A percentile compares a stretch with the other conserved stretches of the same genome.
Conservation (phyloP, 1,139 yeast species). For the Wickerhamomyces sp. region DNA sequence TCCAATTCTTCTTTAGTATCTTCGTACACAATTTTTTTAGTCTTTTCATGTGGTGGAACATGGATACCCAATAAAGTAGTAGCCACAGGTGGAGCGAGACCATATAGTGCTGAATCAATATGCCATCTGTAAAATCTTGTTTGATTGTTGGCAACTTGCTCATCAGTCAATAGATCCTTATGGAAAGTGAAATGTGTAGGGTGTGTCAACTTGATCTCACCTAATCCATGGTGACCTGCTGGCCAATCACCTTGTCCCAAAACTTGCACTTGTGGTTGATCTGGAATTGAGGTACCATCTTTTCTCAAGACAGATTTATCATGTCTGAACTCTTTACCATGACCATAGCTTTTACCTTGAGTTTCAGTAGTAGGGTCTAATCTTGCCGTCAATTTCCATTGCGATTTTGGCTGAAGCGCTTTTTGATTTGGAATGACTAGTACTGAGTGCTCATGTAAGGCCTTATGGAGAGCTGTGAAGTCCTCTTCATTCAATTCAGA, state of each 20-base stretch:
- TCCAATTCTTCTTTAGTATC: slow-evolving; percentile 61
- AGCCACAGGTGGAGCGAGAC: slow-evolving; percentile 76
- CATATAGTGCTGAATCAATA: slow-evolving; percentile 85
- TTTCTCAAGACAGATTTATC: slow-evolving; percentile 69
- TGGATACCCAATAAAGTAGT: slow-evolving; percentile 79
- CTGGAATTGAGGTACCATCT: slow-evolving; percentile 75
- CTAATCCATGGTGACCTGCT: slow-evolving; percentile 66
- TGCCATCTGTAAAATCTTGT: slow-evolving; percentile 93
- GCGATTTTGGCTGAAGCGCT: slow-evolving; percentile 64
- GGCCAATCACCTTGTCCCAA: slow-evolving; percentile 77
- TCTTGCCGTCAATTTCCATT: slow-evolving; percentile 65
- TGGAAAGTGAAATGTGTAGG: slow-evolving; percentile 84
- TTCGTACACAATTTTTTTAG: slow-evolving; percentile 55
- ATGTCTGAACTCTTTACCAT: slow-evolving; percentile 80
- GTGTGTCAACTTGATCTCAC: slow-evolving; percentile 65
- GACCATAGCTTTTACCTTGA: slow-evolving; percentile 65
- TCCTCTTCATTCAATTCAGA: slow-evolving; percentile 61
- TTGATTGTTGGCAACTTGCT: slow-evolving; percentile 54
- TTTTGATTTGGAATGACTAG: slow-evolving; percentile 69
- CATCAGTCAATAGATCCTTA: slow-evolving; percentile 55
- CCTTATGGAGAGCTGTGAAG: slow-evolving; percentile 55
- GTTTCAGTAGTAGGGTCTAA: slow-evolving; percentile 68
- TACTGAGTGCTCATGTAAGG: slow-evolving; percentile 64
- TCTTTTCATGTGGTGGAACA: slow-evolving; percentile 50
- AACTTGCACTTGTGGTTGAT: slow-evolving; percentile 85